Base-by-base conservation (phyloP, 805 yeast genomes). In the Candida montana region DNA sequence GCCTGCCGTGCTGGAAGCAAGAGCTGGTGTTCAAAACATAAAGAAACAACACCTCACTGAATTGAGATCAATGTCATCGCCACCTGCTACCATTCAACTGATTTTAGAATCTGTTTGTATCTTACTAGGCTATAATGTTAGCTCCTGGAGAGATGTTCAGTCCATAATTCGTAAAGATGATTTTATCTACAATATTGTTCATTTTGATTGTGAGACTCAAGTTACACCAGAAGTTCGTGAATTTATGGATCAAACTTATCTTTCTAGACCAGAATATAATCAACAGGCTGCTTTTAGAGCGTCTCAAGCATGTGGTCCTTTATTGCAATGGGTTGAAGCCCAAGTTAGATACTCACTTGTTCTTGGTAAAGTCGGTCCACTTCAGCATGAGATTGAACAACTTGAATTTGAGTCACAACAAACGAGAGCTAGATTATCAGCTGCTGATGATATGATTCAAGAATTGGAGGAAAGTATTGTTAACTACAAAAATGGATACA, bases 281-380 rank as follows among this genome's bases (percentile, higher is more conserved):
- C 83, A 64, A 52, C 89, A 81, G 36, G 64, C 84, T 0, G 95
- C 87, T 0, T 77, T 84, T 52, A 68, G 97, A 31, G 98, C 98
- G 5, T 83, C 95, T 60, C 88, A 85, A 55, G 97, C 97, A 0
- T 88, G 97, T 65, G 98, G 96, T 0, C 98, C 98, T 0, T 64
- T 91, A 28, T 55, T 84, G 16, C 81, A 80, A 46, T 91, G 98
- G 98, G 90, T 89, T 0, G 71, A 72, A 40, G 97, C 98, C 0
- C 97, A 91, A 49, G 68, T 89, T n/a, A 66, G 71, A n/a, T 91
- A 83, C 55, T 75, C 91, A 0, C 55, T 75, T 2, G 83, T 89
- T 18, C 63, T 87, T 33, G 83, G 83, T 29, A 74, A 71, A 38
- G 74, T 91, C 20, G 83, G 77, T 1, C 98, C 98, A 0, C 61